Base-by-base conservation (phyloP, 208 protist genomes). In the Lotmaria passim region DNA sequence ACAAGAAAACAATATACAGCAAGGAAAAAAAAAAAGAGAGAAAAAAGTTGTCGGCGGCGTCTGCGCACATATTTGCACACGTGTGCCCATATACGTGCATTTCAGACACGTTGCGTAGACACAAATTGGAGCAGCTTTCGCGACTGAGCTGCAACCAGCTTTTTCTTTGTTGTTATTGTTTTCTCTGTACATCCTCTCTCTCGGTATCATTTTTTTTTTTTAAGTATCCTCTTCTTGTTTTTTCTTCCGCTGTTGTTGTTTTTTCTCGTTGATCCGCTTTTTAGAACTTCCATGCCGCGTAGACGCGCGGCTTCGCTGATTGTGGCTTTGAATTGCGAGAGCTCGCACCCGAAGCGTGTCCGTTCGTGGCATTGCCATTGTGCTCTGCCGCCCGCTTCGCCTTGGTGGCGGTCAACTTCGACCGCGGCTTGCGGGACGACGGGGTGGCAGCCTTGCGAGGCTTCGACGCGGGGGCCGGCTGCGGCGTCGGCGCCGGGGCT, bases 401-500 rank as follows among this genome's bases (percentile, higher is more conserved):
- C 36, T 51, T 51, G 8, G 48, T 47, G 2, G 47, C 12, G 28
- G 52, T 33, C 23, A 46, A 64, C 17, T 21, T 21, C 3, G 46
- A 17, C 34, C 31, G 56, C 26, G 26, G 26, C 36, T 57, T 56
- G 15, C 21, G 28, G 23, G 50, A 7, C 15, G 24, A 12, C n/a
- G 59, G 28, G 15, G 48, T 30, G 8, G 58, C 52, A 7, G 59
- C 26, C 59, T 34, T 36, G 6, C 28, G 36, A 26, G 41, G 21
- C 43, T 4, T 17, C 36, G 62, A 33, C 0, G 46, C 17, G 0
- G 70, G 55, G 3, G 62, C 44, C 41, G 56, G 52, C 46, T 48
- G 61, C 1, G 70, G 70, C 2, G 53, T 38, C 6, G 72, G 64
- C 0, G 62, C 33, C 2, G 57, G 63, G 2, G 39, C 72, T 17